These are phyloP conservation scores for Brassica napus DNA, from an alignment of 345 rosid genomes.

Conservation along the genomic window DNA sequence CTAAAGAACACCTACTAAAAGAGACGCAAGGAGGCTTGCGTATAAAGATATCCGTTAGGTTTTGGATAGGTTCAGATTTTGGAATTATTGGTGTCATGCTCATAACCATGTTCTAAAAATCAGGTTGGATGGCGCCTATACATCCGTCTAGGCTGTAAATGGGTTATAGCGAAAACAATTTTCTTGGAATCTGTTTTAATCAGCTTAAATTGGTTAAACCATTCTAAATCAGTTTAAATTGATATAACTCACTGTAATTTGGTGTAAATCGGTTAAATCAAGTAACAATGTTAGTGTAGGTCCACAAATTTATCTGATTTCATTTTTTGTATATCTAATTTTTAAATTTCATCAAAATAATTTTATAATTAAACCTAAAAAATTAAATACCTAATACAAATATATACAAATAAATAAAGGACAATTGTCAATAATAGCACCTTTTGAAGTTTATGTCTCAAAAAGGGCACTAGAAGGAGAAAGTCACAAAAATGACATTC, in stretches of 20 bases:
- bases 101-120: neutral
- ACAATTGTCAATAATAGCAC: no score
- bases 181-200: no score
- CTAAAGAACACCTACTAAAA: neutral
- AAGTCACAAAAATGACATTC: no score
- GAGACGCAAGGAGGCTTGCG: neutral
- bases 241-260: no score
- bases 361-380: no score
- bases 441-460: no score
- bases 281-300: neutral
- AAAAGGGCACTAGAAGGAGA: no score
- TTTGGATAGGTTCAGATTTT: neutral
- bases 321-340: neutral
- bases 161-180: neutral
- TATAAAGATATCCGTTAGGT: neutral
- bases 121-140: no score
- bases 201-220: neutral
- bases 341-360: neutral
- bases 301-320: neutral
- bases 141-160: no score
- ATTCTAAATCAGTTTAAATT: neutral
- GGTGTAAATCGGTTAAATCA: neutral
- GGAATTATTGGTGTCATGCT: neutral
- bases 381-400: neutral
- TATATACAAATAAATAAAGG: no score